Evolutionary conservation across 177 flowering plant genomes (phyloP).

Genomic region (Vitis hybrid): DNA sequence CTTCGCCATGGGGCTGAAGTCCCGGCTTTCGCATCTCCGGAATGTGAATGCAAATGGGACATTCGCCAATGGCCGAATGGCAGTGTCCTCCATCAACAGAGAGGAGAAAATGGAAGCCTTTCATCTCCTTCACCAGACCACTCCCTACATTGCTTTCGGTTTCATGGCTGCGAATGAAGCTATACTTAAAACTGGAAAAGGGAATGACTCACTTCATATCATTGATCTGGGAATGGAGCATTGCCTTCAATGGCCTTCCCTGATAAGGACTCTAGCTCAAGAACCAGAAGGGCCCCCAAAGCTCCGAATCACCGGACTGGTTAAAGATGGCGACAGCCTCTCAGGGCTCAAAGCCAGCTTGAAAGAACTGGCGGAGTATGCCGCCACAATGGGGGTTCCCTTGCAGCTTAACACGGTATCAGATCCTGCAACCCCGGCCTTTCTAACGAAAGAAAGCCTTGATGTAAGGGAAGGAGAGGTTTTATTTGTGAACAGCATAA

Average conservation of each 20-base stretch:
- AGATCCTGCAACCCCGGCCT: slow-evolving; percentile 28
- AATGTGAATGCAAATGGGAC: slow-evolving; percentile 38
- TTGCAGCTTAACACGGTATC: slow-evolving; percentile 33
- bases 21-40: slow-evolving; percentile 43
- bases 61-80: slow-evolving; percentile 20
- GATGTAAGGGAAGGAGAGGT: slow-evolving; percentile 47
- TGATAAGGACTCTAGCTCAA: slow-evolving; percentile 49
- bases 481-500: slow-evolving; percentile 47
- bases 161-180: slow-evolving; percentile 69
- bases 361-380: slow-evolving; percentile 36
- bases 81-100: slow-evolving; percentile 13
- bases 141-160: slow-evolving; percentile 65
- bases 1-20: slow-evolving; percentile 50
- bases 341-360: slow-evolving; percentile 28
- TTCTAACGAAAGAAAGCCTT: slow-evolving; percentile 40
- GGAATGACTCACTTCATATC: slow-evolving; percentile 48
- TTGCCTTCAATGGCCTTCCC: slow-evolving; percentile 58
- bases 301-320: slow-evolving; percentile 43
- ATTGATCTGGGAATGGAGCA: slow-evolving; percentile 60
- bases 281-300: slow-evolving; percentile 42
- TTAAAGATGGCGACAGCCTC: slow-evolving; percentile 11
- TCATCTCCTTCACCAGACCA: slow-evolving; percentile 50
- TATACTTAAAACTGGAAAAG: slow-evolving; percentile 42
- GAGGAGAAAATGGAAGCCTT: slow-evolving; percentile 60
- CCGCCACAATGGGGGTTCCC: slow-evolving; percentile 34